phyloP scores from a whole-genome alignment of 768 basidiomycete genomes.

The Boletus tomentosulus region DNA sequence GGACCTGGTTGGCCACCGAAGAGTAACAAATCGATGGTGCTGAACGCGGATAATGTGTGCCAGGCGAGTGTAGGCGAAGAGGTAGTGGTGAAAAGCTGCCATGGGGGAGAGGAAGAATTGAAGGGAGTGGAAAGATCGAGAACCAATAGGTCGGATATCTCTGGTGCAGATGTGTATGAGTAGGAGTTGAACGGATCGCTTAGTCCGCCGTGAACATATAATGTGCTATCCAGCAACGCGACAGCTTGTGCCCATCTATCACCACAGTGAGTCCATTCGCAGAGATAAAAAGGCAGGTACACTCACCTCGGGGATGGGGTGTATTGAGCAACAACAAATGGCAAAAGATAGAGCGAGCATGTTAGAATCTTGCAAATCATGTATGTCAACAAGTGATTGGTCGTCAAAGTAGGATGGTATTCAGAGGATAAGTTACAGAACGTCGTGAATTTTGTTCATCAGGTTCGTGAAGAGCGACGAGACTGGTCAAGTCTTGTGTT shows the following conservation, averaged over 20 bases:
- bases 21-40: constrained; percentile 48
- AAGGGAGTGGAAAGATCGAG: constrained; percentile 65
- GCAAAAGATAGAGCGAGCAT: constrained; percentile 12
- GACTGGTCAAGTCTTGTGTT: no score
- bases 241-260: constrained; percentile 82
- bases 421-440: constrained; percentile 15
- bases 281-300: not conserved
- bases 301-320: constrained; percentile 25
- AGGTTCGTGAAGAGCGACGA: constrained; percentile 1
- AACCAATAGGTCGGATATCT: constrained; percentile 62
- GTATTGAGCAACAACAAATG: constrained; percentile 20
- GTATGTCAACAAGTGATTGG: not conserved
- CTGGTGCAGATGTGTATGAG: constrained; percentile 73
- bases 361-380: constrained; percentile 10
- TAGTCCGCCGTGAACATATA: constrained; percentile 80
- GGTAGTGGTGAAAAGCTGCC: constrained; percentile 51
- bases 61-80: constrained; percentile 65
- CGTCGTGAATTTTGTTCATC: constrained; percentile 18
- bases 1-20: constrained; percentile 78
- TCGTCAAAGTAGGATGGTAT: not conserved
- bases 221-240: constrained; percentile 49
- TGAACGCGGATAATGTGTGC: constrained; percentile 73
- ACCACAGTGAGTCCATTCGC: constrained; percentile 5
- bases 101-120: constrained; percentile 58
- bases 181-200: constrained; percentile 65